These are phyloP conservation scores for Tuber melanosporum DNA, from an alignment of 495 filamentous ascomycete genomes.

Conservation along the genomic window DNA sequence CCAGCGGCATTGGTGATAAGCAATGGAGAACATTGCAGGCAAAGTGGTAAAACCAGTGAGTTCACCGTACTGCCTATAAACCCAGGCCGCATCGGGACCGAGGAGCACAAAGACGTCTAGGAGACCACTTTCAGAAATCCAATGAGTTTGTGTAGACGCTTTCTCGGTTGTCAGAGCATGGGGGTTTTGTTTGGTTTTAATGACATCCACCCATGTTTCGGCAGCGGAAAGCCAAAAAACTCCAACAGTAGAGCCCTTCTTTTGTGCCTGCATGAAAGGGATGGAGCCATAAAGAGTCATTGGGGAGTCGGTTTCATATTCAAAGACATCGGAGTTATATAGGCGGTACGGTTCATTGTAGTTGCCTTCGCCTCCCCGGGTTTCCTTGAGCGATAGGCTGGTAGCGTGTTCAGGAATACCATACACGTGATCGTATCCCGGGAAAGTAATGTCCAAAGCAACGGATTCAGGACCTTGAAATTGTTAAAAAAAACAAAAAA, in stretches of 20 bases:
- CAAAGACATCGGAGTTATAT: conserved; percentile 95
- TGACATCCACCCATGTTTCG: conserved; percentile 94
- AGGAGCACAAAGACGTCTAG: conserved; percentile 92
- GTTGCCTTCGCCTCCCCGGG: conserved; percentile 75
- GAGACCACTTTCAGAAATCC: conserved; percentile 87
- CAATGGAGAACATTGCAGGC: conserved; percentile 84
- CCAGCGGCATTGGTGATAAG: conserved; percentile 96
- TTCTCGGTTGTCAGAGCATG: conserved; percentile 65
- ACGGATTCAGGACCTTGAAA: conserved; percentile 69
- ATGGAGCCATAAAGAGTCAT: conserved; percentile 98
- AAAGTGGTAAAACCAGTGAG: conserved; percentile 91
- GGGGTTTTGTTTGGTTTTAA: conserved; percentile 76
- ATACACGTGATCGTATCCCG: conserved; percentile 84
- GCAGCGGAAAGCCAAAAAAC: conserved; percentile 99
- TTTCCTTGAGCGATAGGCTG: conserved; percentile 78
- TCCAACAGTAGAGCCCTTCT: conserved; percentile 84
- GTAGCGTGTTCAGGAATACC: conserved; percentile 94
- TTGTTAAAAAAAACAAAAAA: conserved; percentile 12
- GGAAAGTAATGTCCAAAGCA: conserved; percentile 82
- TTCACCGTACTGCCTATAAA: conserved; percentile 74
- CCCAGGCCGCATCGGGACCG: conserved; percentile 72
- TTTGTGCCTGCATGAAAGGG: conserved; percentile 94
- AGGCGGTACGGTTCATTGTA: conserved; percentile 89
- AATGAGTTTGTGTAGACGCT: conserved; percentile 81
- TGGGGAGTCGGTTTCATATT: conserved; percentile 91